phyloP scores from a whole-genome alignment of 768 basidiomycete species.

The Fistulinella prunicolor region DNA sequence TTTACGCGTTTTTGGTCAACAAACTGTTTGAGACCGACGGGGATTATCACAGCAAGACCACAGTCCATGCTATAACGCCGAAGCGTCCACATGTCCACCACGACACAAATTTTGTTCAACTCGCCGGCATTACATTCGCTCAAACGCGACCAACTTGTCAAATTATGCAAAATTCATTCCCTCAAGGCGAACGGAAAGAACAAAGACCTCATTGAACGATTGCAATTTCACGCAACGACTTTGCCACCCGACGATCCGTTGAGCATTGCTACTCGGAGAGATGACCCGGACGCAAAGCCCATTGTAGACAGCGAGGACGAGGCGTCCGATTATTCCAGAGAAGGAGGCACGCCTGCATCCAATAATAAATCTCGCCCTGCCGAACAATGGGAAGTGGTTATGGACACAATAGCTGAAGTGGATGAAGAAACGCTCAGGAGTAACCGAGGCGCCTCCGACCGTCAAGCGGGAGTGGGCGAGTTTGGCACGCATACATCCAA shows the following conservation, averaged over 20 bases:
- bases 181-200: constrained; percentile 83
- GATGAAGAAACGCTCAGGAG: constrained; percentile 47
- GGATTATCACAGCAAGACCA: too few species aligned
- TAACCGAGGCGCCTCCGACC: constrained; percentile 40
- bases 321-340: constrained; percentile 22
- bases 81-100: constrained; percentile 52
- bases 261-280: constrained; percentile 54
- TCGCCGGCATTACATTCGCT: constrained; percentile 81
- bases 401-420: constrained; percentile 72
- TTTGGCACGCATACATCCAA: constrained; percentile 73
- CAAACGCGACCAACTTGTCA: constrained; percentile 80
- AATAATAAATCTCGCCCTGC: constrained; percentile 53
- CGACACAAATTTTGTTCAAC: constrained; percentile 79
- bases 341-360: constrained; percentile 6
- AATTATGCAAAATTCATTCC: constrained; percentile 79
- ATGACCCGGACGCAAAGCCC: constrained; percentile 33
- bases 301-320: constrained; percentile 34
- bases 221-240: constrained; percentile 65
- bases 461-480: constrained; percentile 54
- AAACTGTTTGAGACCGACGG: constrained; percentile 5
- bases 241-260: constrained; percentile 56
- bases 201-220: constrained; percentile 62
- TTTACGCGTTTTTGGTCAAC: constrained; percentile 10
- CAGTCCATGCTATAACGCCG: constrained; percentile 7
- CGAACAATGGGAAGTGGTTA: constrained; percentile 84